Evolutionary conservation across 1,284 basidiomycete genomes (phyloP), one percentile per base, ranked within the genome.

Genomic region (Schizophyllum amplum): DNA sequence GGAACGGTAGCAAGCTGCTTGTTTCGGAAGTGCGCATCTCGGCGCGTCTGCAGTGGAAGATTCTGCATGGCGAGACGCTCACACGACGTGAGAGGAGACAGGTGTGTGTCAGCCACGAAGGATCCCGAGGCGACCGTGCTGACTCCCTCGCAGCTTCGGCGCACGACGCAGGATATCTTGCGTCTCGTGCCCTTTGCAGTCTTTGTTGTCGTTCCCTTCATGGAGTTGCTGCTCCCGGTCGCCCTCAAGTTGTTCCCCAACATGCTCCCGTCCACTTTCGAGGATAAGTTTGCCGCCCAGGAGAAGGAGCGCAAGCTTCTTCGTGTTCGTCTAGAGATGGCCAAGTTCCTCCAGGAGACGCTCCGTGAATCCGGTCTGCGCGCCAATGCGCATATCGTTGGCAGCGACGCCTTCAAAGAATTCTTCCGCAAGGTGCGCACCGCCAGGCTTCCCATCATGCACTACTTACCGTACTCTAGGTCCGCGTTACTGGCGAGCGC

Each of bases 341-440:
- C 97, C 65, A 99, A 99, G 69, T 99, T 99, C 80, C 77, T 99
- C 52, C 96, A 98, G 69, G 97, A 98, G 71, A 98, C 97, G 1
- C 83, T 99, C 57, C 86, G 90, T 52, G 96, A 98, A 72, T 94
- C 92, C 15, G 94, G 93, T 47, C 78, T 98, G 58, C 94, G 92
- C 70, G 92, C 92, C 5, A 95, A 96, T 67, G 84, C 86, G 20
- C 89, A 90, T 66, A 95, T 99, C 59, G 84, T 98, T 57, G 92
- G 92, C 60, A 91, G 84, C 54, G 94, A 98, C 61, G 93, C 94
- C 56, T 99, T 99, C 81, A 98, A 98, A 69, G 94, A 98, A 72
- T 99, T 99, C 75, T 99, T 99, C 87, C 86, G 94, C 68, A 99
- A 99, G 77, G 87, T 86, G 57, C 71, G 60, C 21, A 24, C 17